These are phyloP conservation scores for Zygosaccharomyces bailii DNA, from an alignment of 805 yeast species.

Conservation along the genomic window DNA sequence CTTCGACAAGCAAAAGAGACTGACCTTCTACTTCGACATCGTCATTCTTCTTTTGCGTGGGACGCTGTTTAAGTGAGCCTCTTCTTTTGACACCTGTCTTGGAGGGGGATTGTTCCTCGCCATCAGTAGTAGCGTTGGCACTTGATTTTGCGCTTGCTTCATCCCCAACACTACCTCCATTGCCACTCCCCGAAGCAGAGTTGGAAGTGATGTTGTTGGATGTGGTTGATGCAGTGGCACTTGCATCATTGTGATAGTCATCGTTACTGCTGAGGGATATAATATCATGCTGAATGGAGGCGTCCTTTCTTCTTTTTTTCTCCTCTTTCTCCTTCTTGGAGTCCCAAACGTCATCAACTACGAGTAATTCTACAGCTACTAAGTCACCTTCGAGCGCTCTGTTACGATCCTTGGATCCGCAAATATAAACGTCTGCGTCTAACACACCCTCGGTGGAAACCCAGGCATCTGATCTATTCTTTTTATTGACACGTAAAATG, in stretches of 20 bases:
- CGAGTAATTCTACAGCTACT: conserved; percentile 90
- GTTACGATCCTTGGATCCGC: conserved; percentile 97
- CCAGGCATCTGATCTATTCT: conserved; percentile 95
- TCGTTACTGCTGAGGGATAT: conserved; percentile 43
- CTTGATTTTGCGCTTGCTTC: conserved; percentile 19
- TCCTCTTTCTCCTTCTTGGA: conserved; percentile 96
- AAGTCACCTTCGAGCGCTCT: conserved; percentile 95
- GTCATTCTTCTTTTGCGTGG: conserved; percentile 95
- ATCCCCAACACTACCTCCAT: conserved; percentile 12
- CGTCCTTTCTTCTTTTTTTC: conserved; percentile 84
- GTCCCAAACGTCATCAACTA: conserved; percentile 97
- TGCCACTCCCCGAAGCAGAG: conserved; percentile 14
- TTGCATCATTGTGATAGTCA: conserved; percentile 78
- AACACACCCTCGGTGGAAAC: conserved; percentile 95
- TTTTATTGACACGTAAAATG: conserved; percentile 87
- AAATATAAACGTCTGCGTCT: conserved; percentile 95
- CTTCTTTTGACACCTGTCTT: conserved; percentile 51
- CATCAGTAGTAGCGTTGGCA: conserved; percentile 33
- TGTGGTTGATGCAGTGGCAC: conserved; percentile 44
- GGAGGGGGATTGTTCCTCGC: conserved; percentile 41
- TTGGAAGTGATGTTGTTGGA: conserved; percentile 10
- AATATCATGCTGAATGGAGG: conserved; percentile 41
- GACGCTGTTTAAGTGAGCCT: conserved; percentile 91
- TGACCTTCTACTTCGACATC: conserved; percentile 99
- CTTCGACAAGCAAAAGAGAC: conserved; percentile 84